A percentile compares a stretch with the other conserved stretches of the same genome.
phyloP scores from a whole-genome alignment of 495 filamentous ascomycete species.

The Choiromyces venosus region DNA sequence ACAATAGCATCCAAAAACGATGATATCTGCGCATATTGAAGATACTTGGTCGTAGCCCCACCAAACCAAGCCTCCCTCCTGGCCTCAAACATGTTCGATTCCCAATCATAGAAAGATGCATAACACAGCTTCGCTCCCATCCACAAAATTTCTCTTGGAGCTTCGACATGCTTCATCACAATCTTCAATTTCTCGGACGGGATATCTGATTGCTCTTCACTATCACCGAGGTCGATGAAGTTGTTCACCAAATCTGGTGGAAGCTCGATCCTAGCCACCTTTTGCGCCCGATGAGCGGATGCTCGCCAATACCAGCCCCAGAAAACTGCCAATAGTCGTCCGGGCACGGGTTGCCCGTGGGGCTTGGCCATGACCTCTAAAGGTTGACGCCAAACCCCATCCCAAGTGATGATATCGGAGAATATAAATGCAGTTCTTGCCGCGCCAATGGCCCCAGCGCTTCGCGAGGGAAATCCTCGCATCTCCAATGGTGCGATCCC shows the following conservation, averaged over 20 bases:
- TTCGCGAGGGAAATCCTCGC: background rate
- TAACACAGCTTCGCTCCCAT: slow-evolving; percentile 5
- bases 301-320: slow-evolving; percentile 7
- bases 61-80: background rate
- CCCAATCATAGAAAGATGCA: background rate
- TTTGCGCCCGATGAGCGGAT: background rate
- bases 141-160: background rate
- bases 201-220: background rate
- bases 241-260: background rate
- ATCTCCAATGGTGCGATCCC: slow-evolving; percentile 4
- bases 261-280: background rate
- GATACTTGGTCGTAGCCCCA: background rate
- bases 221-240: background rate
- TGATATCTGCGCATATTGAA: background rate
- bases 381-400: slow-evolving; percentile 12
- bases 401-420: slow-evolving; percentile 4
- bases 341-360: background rate
- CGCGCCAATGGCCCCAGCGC: too few relatives aligned
- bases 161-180: background rate
- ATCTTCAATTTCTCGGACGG: background rate
- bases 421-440: background rate
- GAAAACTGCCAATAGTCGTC: background rate
- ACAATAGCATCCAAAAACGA: background rate
- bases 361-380: background rate
- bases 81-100: background rate